Evolutionary conservation across 805 yeast genomes (phyloP).

Genomic region (Saturnispora quitensis): DNA sequence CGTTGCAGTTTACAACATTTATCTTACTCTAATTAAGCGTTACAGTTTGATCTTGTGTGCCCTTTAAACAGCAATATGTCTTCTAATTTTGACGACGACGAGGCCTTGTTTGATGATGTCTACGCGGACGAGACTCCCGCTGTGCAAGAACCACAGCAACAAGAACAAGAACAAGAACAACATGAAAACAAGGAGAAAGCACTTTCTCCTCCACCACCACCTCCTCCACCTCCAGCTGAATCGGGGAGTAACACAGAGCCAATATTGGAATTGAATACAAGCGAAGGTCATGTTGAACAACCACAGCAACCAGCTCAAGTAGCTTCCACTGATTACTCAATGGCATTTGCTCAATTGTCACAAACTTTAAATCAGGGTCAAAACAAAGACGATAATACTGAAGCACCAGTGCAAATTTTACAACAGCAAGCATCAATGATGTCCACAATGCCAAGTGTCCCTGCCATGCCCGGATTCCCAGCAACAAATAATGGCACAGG

Average conservation of each 20-base stretch:
- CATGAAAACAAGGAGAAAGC: not conserved
- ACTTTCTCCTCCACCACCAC: conserved; percentile 2
- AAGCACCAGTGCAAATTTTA: not conserved
- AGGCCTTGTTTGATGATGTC: conserved; percentile 88
- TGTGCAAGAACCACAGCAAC: conserved; percentile 9
- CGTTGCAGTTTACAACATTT: not conserved
- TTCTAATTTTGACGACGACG: conserved; percentile 78
- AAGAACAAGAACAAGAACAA: conserved; percentile 2
- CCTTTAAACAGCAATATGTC: conserved; percentile 2
- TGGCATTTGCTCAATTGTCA: conserved; percentile 4
- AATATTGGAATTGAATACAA: not conserved
- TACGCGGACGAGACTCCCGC: conserved; percentile 33
- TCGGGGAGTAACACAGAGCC: not conserved
- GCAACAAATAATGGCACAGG: conserved; percentile 3
- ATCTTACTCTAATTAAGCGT: not conserved
- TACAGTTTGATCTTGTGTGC: not conserved
- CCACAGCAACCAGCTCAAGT: conserved; percentile 6
- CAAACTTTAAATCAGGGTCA: not conserved
- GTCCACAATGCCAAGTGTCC: conserved; percentile 5
- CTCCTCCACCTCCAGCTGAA: conserved; percentile 5
- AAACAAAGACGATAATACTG: not conserved
- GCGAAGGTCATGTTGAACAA: not conserved
- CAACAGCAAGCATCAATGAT: conserved; percentile 6
- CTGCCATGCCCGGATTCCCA: conserved; percentile 5
- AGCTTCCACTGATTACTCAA: not conserved